phyloP scores from a whole-genome alignment of 106 monocot genomes.

The Apostasia shenzhenica region DNA sequence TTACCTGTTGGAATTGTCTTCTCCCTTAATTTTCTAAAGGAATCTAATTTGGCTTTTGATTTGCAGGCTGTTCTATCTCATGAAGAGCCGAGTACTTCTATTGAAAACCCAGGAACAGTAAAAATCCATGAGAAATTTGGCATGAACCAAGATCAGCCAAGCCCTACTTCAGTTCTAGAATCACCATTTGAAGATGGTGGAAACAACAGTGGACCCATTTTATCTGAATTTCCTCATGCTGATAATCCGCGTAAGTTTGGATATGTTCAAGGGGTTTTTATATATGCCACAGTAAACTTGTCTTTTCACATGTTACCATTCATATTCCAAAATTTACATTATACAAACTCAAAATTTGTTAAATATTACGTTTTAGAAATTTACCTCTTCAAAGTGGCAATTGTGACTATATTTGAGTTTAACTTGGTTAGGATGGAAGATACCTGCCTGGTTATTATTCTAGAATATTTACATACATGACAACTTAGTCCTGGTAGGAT shows the following conservation, averaged over 20 bases:
- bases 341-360: no score
- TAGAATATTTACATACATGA: no score
- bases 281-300: no score
- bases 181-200: conserved; percentile 21
- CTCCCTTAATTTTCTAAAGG: no score
- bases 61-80: conserved; percentile 37
- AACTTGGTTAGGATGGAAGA: no score
- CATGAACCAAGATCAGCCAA: conserved; percentile 25
- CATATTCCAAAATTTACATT: no score
- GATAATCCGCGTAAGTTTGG: conserved; percentile 30
- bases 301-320: no score
- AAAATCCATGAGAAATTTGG: conserved; percentile 3
- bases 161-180: conserved; percentile 31
- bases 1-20: no score
- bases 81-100: conserved; percentile 18
- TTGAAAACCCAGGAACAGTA: neutral
- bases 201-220: neutral
- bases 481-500: no score
- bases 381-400: neutral
- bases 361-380: neutral
- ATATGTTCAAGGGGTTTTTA: no score
- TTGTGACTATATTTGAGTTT: no score
- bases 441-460: no score
- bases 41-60: neutral
- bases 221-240: neutral